Evolutionary conservation across 2,329 filamentous ascomycete genomes (phyloP), one percentile per base, ranked within the genome.

Genomic region (Cadophora sp.): DNA sequence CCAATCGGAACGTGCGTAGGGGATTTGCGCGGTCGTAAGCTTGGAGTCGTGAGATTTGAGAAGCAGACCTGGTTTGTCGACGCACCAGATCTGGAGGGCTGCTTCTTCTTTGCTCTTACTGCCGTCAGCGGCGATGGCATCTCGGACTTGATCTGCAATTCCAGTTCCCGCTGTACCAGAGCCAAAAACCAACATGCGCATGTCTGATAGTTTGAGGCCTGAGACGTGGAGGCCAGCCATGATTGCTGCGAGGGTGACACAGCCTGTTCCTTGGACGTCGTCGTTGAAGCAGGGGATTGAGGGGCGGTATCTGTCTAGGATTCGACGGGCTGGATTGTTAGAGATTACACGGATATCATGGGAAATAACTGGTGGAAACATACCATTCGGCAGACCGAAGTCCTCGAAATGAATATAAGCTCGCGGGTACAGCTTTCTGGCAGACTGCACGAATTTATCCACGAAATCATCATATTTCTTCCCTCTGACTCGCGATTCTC

Each of bases 361-460:
- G 3, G n/a, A 1, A 20, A 0, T 2, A n/a, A n/a, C n/a, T n/a
- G n/a, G 16, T 53, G 16, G 4, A 6, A 11, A 8, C 3, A 68
- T 79, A 85, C 86, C 87, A 74, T 97, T 97, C 1, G 79, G 78
- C 0, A 96, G 80, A 0, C 93, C 93, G 80, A 97, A 96, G 75
- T 97, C 94, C 74, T 97, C 92, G 73, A 96, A 97, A 75, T 97
- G 93, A 22, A 97, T 90, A 73, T 94, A 95, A 0, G 94, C 93
- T 55, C 85, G 88, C 0, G 94, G 94, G 68, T 90, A 97, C 1
- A 88, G 83, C 72, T 90, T 87, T 53, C 88, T 83, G 0, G 90
- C 90, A 0, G 87, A 83, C 61, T 83, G 81, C 9, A 97, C 86
- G 74, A 97, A 97, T 0, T 80, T 86, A 55, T 93, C 90, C 1